These are phyloP conservation scores for Nemania sp. DNA, from an alignment of 2,329 filamentous ascomycete species.

Conservation along the genomic window DNA sequence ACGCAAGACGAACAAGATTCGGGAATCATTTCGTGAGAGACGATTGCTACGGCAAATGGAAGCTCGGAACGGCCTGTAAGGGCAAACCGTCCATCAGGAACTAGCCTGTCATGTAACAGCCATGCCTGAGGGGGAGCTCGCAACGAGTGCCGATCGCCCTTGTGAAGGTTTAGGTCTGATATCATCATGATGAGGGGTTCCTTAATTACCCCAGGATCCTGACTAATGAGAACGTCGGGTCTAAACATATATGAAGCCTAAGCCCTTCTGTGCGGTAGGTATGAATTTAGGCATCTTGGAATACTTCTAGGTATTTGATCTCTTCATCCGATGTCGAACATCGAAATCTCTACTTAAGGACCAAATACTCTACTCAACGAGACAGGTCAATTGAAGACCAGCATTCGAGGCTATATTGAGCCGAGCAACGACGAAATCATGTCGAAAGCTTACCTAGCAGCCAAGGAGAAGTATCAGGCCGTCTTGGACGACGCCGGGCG, in stretches of 20 bases:
- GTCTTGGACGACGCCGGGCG: conserved; percentile 40
- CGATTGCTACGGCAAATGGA: no score
- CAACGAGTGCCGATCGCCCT: conserved; percentile 23
- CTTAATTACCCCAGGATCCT: conserved; percentile 6
- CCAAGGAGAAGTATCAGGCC: conserved; percentile 42
- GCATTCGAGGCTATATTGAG: background rate
- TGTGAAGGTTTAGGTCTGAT: conserved; percentile 32
- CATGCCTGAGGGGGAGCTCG: no score
- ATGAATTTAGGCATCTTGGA: background rate
- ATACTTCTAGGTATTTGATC: background rate
- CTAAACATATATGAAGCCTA: conserved; percentile 24
- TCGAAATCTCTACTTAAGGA: background rate
- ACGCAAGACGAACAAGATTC: no score
- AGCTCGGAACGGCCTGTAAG: no score
- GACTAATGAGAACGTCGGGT: conserved; percentile 24
- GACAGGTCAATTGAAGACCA: background rate
- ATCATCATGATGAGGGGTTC: conserved; percentile 37
- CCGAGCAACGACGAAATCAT: conserved; percentile 25
- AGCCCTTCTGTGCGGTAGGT: conserved; percentile 10
- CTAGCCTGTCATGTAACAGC: no score
- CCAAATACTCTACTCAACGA: conserved; percentile 1
- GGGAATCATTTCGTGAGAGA: no score
- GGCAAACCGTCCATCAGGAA: no score
- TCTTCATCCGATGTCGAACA: background rate
- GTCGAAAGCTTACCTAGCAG: conserved; percentile 37